Evolutionary conservation across 345 rosid species (phyloP), one percentile per base, ranked within the genome.

Genomic region (Salix arbutifolia): DNA sequence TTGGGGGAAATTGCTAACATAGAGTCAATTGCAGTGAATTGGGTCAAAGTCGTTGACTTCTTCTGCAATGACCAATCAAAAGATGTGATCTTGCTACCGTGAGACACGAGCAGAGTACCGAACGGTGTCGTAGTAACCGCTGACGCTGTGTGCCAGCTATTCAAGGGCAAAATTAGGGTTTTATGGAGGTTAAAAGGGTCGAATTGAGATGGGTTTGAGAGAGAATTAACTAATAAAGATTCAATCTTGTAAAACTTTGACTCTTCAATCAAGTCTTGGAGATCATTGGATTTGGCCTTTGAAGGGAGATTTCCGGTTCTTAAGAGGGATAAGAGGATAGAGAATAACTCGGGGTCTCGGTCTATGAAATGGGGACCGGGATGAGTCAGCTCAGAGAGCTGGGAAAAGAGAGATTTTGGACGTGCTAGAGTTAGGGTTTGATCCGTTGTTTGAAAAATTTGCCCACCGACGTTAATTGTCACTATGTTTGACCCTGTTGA

Each of bases 41-140:
- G 89, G 14, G 97, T 92, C 67, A 94, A 44, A 50, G 92, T 81
- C 35, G 99, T 94, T 3, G 92, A 85, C 78, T 91, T 96, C 70
- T 83, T 88, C 35, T 80, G 72, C 75, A 92, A 33, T 12, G 97
- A 90, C 98, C 98, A 93, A 74, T 92, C 99, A n/a, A 91, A 96
- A 4, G 97, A 87, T 1, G 97, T 91, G 80, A 94, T 94, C 78
- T 92, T 91, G 88, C 97, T 89, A 1, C 99, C 99, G 79, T 94
- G 97, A 6, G 95, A 84, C 6, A 92, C 99, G 67, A 88, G 97
- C 58, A 93, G 75, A 6, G 94, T 84, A 60, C 98, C 97, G 6
- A 58, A 79, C 35, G 86, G 83, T 46, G 94, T 81, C 8, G 99
- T 77, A 12, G 92, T 74, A 16, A 90, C 74, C n/a, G 90, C 53